Base-by-base conservation (phyloP, 164 flowering plant species). In the Piper longum region DNA sequence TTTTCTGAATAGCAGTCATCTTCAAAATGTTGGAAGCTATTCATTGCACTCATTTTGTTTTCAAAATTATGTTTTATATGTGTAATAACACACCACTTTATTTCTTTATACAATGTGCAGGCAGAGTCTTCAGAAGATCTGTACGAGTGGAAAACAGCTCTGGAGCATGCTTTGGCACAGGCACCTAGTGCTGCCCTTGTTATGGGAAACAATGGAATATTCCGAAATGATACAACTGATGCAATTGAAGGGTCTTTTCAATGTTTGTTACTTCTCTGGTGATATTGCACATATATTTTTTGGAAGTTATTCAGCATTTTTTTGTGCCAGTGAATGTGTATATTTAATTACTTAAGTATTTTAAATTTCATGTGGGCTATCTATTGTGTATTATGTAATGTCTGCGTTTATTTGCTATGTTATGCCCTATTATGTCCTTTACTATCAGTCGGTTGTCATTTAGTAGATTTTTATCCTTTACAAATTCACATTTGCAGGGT, bases 151-250 rank as follows among this genome's bases (percentile, higher is more conserved):
- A 95, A 95, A 81, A 79, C 90, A 2, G 99, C 99, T 39, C 79
- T 95, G 41, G 99, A 91, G 70, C 88, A 78, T 63, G 98, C 98
- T 74, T 83, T 95, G 74, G 86, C 96, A 26, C 96, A 91, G 76
- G 97, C 99, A 18, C 98, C 99, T 55, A 91, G 91, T 83, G 96
- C 97, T 73, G 88, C 96, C 70, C 89, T 91, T 73, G 91, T 87
- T 51, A 91, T 95, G 91, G 96, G 98, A 61, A 91, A 91, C 66
- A 88, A 95, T 81, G 98, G 93, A 63, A 91, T 95, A 66, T 95
- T 91, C 59, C 83, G 90, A 57, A 87, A 72, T 87, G 99, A 91
- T 67, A 67, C 89, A 56, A 77, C 63, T 72, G 95, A 88, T 67
- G 41, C 78, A 6, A 73, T 85, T 68, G 99, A 95, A 39, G 87